A percentile compares a stretch with the other conserved stretches of the same genome.
Conservation (phyloP, 306 rosid species). For the Dicorynia guianensis region DNA sequence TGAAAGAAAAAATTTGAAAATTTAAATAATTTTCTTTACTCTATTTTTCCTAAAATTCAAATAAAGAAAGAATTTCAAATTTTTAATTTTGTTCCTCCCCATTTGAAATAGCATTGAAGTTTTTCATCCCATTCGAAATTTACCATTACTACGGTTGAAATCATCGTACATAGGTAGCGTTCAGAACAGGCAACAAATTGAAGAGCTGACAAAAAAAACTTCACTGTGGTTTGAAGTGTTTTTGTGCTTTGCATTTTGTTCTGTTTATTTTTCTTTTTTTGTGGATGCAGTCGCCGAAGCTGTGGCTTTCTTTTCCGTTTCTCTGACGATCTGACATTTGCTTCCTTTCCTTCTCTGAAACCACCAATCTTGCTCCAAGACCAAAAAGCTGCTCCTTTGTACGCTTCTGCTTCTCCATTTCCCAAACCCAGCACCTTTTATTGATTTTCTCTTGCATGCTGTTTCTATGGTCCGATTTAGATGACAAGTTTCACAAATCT, state of each 20-base stretch:
- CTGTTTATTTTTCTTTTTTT: conserved; percentile 38
- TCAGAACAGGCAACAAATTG: no score
- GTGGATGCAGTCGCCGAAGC: conserved; percentile 72
- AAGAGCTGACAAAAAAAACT: not conserved
- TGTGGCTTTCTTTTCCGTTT: conserved; percentile 55
- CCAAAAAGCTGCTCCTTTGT: conserved; percentile 31
- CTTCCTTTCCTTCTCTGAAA: conserved; percentile 46
- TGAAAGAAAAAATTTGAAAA: no score
- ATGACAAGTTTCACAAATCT: conserved; percentile 24
- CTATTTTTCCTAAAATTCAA: no score
- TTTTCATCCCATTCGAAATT: no score
- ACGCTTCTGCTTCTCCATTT: conserved; percentile 40
- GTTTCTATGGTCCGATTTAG: conserved; percentile 35
- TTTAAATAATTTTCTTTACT: no score
- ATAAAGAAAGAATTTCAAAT: no score
- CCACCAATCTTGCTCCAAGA: conserved; percentile 27
- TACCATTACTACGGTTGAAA: no score
- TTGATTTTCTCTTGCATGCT: conserved; percentile 30
- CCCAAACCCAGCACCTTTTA: conserved; percentile 24
- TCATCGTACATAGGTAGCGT: no score
- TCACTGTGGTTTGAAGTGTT: not conserved
- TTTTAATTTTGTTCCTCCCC: no score
- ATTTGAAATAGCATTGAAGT: no score
- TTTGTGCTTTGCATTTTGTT: conserved; percentile 6
- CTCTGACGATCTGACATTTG: conserved; percentile 51